Conservation (phyloP, 441 rosid genomes). For the Pelargonium australe region DNA sequence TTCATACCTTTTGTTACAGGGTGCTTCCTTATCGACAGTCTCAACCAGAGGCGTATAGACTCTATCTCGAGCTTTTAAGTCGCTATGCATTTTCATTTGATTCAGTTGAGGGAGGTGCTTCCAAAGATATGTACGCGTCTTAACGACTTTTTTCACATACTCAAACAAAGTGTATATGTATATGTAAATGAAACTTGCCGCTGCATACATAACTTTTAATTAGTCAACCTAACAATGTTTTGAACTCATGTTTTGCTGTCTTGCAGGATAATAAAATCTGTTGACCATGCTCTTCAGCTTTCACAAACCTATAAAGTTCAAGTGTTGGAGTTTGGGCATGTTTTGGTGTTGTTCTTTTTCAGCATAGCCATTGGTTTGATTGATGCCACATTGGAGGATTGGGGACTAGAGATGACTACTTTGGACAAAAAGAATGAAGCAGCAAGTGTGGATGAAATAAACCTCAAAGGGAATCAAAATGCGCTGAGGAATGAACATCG, state of each 20-base stretch:
- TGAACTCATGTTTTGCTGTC: slow-evolving; percentile 12
- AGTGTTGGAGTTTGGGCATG: slow-evolving; percentile 40
- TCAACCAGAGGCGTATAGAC: slow-evolving; percentile 53
- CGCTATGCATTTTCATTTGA: slow-evolving; percentile 36
- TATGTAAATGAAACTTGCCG: not conserved
- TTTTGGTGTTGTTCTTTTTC: slow-evolving; percentile 45
- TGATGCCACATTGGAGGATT: slow-evolving; percentile 41
- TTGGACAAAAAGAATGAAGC: slow-evolving; percentile 19
- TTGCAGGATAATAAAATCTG: slow-evolving; percentile 50
- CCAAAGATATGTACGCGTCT: slow-evolving; percentile 25
- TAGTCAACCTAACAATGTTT: not conserved
- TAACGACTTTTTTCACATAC: not conserved
- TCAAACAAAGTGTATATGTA: not conserved
- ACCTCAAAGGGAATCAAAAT: slow-evolving; percentile 20
- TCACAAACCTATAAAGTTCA: slow-evolving; percentile 35
- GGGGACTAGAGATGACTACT: slow-evolving; percentile 36
- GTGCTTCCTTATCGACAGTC: slow-evolving; percentile 44
- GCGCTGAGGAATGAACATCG: slow-evolving; percentile 28
- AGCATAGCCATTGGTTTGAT: slow-evolving; percentile 34
- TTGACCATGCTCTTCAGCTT: slow-evolving; percentile 41
- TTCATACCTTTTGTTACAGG: slow-evolving; percentile 19
- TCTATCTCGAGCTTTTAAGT: slow-evolving; percentile 46
- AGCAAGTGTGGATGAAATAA: slow-evolving; percentile 33
- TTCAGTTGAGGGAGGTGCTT: slow-evolving; percentile 20
- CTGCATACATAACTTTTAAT: not conserved